A percentile compares a stretch with the other conserved stretches of the same genome.
Conservation (phyloP, 2,329 filamentous ascomycete genomes). For the Fusarium heterosporum region DNA sequence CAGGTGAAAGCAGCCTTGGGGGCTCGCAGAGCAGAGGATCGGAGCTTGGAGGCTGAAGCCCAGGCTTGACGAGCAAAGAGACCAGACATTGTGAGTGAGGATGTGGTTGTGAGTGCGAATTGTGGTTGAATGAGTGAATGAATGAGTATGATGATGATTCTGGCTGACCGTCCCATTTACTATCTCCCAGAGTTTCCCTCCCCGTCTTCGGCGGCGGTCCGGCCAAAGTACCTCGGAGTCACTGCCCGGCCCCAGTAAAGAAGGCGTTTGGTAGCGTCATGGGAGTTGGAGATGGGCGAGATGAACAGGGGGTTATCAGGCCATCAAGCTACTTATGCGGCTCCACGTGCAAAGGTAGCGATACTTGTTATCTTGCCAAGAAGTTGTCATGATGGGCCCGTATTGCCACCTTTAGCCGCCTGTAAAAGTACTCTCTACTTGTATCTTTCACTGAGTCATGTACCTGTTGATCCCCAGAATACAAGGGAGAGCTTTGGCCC, state of each 20-base stretch:
- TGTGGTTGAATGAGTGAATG: constrained; percentile 5
- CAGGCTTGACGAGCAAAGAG: constrained; percentile 44
- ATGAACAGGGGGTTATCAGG: constrained; percentile 28
- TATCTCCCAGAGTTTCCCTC: constrained; percentile 4
- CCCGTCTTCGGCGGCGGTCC: constrained; percentile 32
- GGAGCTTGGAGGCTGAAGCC: constrained; percentile 41
- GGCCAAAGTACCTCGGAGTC: constrained; percentile 40
- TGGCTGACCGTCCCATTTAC: constrained; percentile 23
- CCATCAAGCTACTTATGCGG: constrained; percentile 9
- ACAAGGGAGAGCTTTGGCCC: constrained; percentile 2
- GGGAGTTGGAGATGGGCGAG: constrained; percentile 27
- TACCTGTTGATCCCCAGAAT: constrained; percentile 34
- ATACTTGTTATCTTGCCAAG: constrained; percentile 31
- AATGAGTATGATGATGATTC: constrained; percentile 6
- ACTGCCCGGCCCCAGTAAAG: constrained; percentile 34
- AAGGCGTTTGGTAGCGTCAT: constrained; percentile 28
- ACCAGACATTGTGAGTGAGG: constrained; percentile 37
- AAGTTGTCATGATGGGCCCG: constrained; percentile 9
- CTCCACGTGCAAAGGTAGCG: neutral
- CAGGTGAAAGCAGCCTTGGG: constrained; percentile 35
- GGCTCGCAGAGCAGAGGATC: constrained; percentile 38
- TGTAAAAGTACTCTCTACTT: constrained; percentile 6
- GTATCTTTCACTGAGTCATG: constrained; percentile 38
- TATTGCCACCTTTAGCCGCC: neutral
- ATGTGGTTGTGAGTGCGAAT: neutral